Evolutionary conservation across 139 green algal genomes (phyloP).

Genomic region (Coccomyxa sp.): DNA sequence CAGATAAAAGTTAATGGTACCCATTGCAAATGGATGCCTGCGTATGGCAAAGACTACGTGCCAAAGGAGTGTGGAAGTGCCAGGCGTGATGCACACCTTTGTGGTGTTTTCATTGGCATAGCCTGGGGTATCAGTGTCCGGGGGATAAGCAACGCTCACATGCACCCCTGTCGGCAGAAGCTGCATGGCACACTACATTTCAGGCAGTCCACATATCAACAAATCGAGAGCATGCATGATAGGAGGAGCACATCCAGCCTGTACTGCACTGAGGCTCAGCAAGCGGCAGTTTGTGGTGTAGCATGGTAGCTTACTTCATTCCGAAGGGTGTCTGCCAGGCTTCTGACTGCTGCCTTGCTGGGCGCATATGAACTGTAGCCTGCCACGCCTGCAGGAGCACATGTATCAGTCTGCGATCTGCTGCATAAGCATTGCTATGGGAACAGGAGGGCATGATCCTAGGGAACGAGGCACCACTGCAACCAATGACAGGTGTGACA

Average conservation of each 20-base stretch:
- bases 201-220: too few species aligned
- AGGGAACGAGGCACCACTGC: background rate
- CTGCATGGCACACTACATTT: conserved; percentile 46
- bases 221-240: too few species aligned
- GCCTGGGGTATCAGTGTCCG: conserved; percentile 81
- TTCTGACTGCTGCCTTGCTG: conserved; percentile 79
- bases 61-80: too few species aligned
- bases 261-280: too few species aligned
- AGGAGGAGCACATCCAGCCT: too few species aligned
- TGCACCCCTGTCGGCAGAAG: conserved; percentile 57
- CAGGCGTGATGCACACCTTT: conserved; percentile 50
- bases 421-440: too few species aligned
- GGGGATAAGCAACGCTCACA: conserved; percentile 69
- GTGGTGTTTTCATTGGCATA: conserved; percentile 57
- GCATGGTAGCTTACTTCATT: conserved; percentile 58
- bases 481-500: background rate
- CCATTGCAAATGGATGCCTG: too few species aligned
- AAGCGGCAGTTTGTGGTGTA: too few species aligned
- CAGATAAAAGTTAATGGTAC: too few species aligned
- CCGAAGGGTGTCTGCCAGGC: conserved; percentile 73
- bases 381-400: conserved; percentile 34
- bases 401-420: too few species aligned
- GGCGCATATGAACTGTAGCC: conserved; percentile 72
- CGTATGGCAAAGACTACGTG: too few species aligned
- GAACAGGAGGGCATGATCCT: background rate